Percentiles rank a stretch among this genome's conserved stretches.
Conservation (phyloP, 208 protist species). For the Naegleria lovaniensis region DNA sequence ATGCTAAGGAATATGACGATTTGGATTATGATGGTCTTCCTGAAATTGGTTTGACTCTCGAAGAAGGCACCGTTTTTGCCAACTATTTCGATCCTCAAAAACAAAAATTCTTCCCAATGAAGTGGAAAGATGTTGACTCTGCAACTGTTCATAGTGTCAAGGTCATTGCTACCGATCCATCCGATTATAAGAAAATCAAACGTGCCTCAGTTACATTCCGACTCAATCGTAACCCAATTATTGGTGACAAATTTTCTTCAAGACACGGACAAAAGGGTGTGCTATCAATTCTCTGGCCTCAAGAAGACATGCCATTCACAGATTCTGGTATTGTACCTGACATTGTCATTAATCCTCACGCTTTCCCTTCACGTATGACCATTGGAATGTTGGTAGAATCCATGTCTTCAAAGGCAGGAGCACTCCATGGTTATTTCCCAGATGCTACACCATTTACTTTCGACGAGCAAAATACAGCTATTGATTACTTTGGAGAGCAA, state of each 20-base stretch:
- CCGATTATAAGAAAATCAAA: neutral
- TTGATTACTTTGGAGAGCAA: constrained; percentile 93
- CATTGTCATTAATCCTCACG: constrained; percentile 99
- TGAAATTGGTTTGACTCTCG: neutral
- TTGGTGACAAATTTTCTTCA: constrained; percentile 99
- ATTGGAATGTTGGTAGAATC: constrained; percentile 98
- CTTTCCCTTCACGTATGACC: constrained; percentile 99
- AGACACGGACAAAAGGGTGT: constrained; percentile 99
- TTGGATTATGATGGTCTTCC: constrained; percentile 27
- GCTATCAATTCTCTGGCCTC: constrained; percentile 82
- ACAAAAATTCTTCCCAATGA: neutral
- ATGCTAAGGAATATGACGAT: neutral
- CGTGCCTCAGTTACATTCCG: constrained; percentile 66
- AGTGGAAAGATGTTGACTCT: neutral
- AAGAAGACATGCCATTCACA: constrained; percentile 67
- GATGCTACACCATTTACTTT: constrained; percentile 85
- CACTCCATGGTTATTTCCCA: constrained; percentile 84
- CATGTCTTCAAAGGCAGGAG: constrained; percentile 91
- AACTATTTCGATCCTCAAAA: neutral
- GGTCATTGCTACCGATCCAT: neutral
- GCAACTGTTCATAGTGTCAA: neutral
- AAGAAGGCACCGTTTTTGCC: neutral
- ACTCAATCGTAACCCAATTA: constrained; percentile 85
- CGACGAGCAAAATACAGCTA: constrained; percentile 59
- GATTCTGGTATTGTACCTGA: constrained; percentile 93